Percentiles rank a stretch among this genome's conserved stretches.
Conservation (phyloP, 495 filamentous ascomycete species). For the Barbatosphaeria neglecta region DNA sequence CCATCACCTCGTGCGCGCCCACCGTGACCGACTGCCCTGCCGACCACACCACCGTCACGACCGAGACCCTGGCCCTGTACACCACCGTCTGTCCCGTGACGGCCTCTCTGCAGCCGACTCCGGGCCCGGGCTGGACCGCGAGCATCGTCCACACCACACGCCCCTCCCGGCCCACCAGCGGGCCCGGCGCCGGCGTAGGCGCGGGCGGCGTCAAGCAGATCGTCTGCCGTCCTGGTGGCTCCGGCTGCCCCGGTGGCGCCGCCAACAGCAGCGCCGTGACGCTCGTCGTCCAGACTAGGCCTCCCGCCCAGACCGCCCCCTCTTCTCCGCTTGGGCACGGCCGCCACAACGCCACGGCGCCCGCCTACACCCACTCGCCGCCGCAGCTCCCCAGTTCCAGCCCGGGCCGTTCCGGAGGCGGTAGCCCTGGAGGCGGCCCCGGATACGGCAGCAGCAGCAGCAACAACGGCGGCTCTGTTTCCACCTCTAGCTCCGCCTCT, state of each 20-base stretch:
- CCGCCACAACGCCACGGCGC: no score
- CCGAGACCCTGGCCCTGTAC: constrained; percentile 23
- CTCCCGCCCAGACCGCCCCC: no score
- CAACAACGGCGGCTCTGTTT: background rate
- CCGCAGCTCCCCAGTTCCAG: no score
- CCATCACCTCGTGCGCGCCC: constrained; percentile 47
- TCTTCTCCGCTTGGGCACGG: no score
- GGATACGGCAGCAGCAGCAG: background rate
- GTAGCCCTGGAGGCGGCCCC: background rate
- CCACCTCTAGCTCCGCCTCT: no score
- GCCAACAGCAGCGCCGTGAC: no score
- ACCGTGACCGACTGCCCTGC: constrained; percentile 43
- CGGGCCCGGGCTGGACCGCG: background rate
- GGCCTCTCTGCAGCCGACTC: background rate
- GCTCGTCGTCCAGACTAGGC: no score
- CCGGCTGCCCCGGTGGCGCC: no score
- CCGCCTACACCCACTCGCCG: no score
- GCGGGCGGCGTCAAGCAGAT: background rate
- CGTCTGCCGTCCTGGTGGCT: no score
- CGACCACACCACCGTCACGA: constrained; percentile 20
- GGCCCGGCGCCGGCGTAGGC: background rate
- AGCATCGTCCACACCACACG: background rate
- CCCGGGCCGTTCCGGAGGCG: background rate
- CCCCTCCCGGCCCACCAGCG: background rate
- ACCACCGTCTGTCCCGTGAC: constrained; percentile 36